Evolutionary conservation across 306 rosid species (phyloP).

Genomic region (Alnus rubra): DNA sequence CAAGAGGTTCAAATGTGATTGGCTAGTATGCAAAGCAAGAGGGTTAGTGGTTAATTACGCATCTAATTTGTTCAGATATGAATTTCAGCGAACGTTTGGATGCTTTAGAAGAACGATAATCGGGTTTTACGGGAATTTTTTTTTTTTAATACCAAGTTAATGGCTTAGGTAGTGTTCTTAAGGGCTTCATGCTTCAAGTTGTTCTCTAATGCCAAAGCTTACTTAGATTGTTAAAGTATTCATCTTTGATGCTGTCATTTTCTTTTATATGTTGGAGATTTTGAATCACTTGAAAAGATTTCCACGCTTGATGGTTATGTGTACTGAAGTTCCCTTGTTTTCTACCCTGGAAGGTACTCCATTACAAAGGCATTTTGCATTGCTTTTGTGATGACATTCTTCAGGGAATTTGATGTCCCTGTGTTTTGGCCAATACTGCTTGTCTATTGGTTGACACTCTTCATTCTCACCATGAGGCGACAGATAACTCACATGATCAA

Average conservation of each 20-base stretch:
- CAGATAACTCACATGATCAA: slow-evolving; percentile 95
- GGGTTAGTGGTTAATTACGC: neutral
- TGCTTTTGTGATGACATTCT: slow-evolving; percentile 86
- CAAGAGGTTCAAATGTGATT: neutral
- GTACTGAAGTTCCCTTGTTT: slow-evolving; percentile 27
- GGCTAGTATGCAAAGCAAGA: neutral
- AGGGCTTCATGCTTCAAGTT: neutral
- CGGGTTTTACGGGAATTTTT: neutral
- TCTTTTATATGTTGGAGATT: neutral
- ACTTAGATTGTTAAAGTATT: neutral
- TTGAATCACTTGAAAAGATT: neutral
- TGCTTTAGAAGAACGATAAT: neutral
- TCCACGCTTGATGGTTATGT: slow-evolving; percentile 3
- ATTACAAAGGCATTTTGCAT: slow-evolving; percentile 88
- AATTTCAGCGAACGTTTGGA: neutral
- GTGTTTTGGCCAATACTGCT: slow-evolving; percentile 98
- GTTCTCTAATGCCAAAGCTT: neutral
- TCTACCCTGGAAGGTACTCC: slow-evolving; percentile 68
- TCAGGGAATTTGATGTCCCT: slow-evolving; percentile 68
- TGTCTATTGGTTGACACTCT: slow-evolving; percentile 85
- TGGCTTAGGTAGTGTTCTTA: neutral
- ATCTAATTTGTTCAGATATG: neutral
- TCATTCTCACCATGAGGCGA: slow-evolving; percentile 86
- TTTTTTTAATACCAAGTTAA: no score
- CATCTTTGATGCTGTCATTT: slow-evolving; percentile 1